Percentiles rank a stretch among this genome's conserved stretches.
Evolutionary conservation across 2,329 filamentous ascomycete species (phyloP).

Genomic region (Cladosporium oxysporum): DNA sequence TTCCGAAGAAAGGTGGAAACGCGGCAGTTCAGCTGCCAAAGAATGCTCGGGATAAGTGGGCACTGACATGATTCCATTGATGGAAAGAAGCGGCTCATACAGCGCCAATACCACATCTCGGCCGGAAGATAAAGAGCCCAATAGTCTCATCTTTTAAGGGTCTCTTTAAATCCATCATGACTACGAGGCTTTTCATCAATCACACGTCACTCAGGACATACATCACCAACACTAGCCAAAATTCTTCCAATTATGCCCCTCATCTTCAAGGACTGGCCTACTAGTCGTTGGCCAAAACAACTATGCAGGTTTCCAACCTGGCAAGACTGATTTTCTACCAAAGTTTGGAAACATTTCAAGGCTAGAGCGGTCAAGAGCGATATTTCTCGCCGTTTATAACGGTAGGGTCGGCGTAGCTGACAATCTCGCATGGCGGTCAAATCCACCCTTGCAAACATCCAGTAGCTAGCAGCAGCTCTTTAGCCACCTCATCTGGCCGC

Average conservation of each 20-base stretch:
- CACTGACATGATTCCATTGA: not conserved
- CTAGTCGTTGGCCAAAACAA: conserved; percentile 44
- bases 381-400: no score
- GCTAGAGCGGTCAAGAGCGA: no score
- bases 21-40: not conserved
- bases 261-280: conserved; percentile 34
- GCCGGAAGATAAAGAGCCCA: not conserved
- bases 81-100: not conserved
- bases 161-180: not conserved
- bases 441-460: conserved; percentile 26
- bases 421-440: conserved; percentile 6
- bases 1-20: not conserved
- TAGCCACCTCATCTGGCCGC: conserved; percentile 16
- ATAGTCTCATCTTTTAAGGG: not conserved
- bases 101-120: not conserved
- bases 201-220: not conserved
- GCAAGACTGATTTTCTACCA: conserved; percentile 43
- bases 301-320: conserved; percentile 44
- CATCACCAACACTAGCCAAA: not conserved
- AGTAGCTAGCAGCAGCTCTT: conserved; percentile 26
- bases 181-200: not conserved
- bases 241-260: conserved; percentile 35
- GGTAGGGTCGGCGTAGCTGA: no score
- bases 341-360: conserved; percentile 36
- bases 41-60: not conserved